Percentiles rank a stretch among this genome's conserved stretches.
These are phyloP conservation scores for Citrus trifoliata DNA, from an alignment of 345 rosid species.

Conservation along the genomic window DNA sequence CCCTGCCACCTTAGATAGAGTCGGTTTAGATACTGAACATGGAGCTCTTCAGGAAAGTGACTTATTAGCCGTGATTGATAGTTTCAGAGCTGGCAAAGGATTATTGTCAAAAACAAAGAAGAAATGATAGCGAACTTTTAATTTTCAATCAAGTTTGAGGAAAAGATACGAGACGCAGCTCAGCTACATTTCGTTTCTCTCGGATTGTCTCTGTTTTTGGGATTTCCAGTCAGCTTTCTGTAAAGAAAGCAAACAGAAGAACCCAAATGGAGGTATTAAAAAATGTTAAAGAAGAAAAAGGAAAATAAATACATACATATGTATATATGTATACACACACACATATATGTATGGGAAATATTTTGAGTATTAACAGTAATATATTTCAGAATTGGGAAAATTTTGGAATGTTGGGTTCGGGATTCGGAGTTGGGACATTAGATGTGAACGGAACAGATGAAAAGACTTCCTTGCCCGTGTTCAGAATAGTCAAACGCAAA, in stretches of 20 bases:
- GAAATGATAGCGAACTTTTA: neutral
- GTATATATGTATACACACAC: neutral
- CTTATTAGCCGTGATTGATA: slow-evolving; percentile 13
- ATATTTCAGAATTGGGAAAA: neutral
- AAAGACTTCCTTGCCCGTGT: neutral
- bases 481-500: neutral
- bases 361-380: no score
- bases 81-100: neutral
- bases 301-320: neutral
- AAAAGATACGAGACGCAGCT: neutral
- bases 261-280: slow-evolving; percentile 9
- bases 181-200: neutral
- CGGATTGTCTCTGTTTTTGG: neutral
- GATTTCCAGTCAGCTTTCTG: neutral
- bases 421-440: no score
- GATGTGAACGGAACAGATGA: neutral
- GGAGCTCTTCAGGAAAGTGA: slow-evolving; percentile 9
- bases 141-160: neutral
- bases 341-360: no score
- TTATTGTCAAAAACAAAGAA: neutral
- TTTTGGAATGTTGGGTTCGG: no score
- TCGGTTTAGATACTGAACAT: slow-evolving; percentile 17
- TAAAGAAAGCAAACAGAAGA: neutral
- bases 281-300: neutral
- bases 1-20: slow-evolving; percentile 18